phyloP scores from a whole-genome alignment of 495 filamentous ascomycete species.

The Aspergillus saccharolyticus region DNA sequence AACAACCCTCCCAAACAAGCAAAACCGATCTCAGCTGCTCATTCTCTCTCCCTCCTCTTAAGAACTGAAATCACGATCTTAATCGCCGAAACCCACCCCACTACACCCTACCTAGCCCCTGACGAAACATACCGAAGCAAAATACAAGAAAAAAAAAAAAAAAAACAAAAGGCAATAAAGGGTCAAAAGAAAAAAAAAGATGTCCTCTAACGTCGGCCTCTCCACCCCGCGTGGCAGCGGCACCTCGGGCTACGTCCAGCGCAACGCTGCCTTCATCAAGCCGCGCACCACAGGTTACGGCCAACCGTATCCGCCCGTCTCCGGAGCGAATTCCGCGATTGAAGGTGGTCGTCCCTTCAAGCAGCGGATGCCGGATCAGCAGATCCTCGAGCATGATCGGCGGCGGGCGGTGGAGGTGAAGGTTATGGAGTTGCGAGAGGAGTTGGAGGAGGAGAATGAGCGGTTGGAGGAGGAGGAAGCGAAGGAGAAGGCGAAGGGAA shows the following conservation, averaged over 20 bases:
- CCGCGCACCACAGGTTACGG: slow-evolving; percentile 57
- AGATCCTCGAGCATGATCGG: slow-evolving; percentile 90
- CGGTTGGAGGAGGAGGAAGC: slow-evolving; percentile 27
- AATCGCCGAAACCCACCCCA: no score
- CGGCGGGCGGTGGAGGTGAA: slow-evolving; percentile 84
- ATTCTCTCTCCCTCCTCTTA: no score
- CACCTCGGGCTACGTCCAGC: slow-evolving; percentile 95
- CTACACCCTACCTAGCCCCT: no score
- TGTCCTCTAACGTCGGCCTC: slow-evolving; percentile 98
- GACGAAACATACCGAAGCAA: no score
- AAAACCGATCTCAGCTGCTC: no score
- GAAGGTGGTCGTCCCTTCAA: slow-evolving; percentile 59
- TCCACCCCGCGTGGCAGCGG: slow-evolving; percentile 90
- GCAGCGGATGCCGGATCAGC: slow-evolving; percentile 82
- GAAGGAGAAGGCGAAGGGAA: slow-evolving; percentile 10
- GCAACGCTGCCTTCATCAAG: slow-evolving; percentile 81
- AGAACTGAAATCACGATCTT: no score
- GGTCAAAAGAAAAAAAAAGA: slow-evolving; percentile 42
- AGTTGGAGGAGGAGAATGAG: slow-evolving; percentile 79
- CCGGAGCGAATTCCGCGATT: slow-evolving; percentile 15
- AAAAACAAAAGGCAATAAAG: no score
- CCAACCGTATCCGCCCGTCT: slow-evolving; percentile 49
- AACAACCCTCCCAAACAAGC: no score
- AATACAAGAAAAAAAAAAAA: neutral
- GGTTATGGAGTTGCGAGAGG: slow-evolving; percentile 84